Conservation (phyloP, 2,329 filamentous ascomycete genomes). For the Paecilomyces variotii region DNA sequence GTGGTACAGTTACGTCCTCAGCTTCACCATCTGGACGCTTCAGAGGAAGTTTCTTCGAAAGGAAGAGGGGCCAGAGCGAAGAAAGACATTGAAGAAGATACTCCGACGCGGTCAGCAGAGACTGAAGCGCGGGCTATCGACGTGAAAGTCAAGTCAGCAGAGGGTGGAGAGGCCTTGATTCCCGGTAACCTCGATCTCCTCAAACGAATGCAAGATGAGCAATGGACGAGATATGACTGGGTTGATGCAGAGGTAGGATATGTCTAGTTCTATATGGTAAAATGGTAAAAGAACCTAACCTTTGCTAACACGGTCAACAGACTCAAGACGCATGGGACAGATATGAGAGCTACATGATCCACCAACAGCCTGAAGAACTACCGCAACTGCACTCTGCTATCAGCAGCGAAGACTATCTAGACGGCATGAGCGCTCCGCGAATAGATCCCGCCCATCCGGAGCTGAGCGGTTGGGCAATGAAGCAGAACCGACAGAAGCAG, state of each 20-base stretch:
- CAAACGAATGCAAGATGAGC: slow-evolving; percentile 68
- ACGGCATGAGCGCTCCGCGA: slow-evolving; percentile 52
- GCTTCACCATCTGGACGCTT: slow-evolving; percentile 85
- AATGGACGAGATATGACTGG: slow-evolving; percentile 73
- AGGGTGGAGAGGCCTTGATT: slow-evolving; percentile 56
- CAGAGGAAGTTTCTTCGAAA: slow-evolving; percentile 53
- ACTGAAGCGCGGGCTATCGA: slow-evolving; percentile 68
- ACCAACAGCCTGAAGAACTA: slow-evolving; percentile 35
- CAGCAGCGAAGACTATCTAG: slow-evolving; percentile 52
- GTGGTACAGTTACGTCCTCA: slow-evolving; percentile 86
- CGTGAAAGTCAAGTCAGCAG: slow-evolving; percentile 73
- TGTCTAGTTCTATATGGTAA: background rate
- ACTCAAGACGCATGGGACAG: slow-evolving; percentile 64
- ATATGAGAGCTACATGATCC: slow-evolving; percentile 66
- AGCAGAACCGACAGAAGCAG: slow-evolving; percentile 32
- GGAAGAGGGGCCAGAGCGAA: slow-evolving; percentile 24
- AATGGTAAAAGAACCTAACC: background rate
- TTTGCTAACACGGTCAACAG: slow-evolving; percentile 20
- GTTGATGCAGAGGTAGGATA: slow-evolving; percentile 62
- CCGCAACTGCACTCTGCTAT: slow-evolving; percentile 48
- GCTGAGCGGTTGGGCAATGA: slow-evolving; percentile 38
- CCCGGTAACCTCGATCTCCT: slow-evolving; percentile 71
- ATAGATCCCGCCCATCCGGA: slow-evolving; percentile 37
- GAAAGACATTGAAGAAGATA: slow-evolving; percentile 37
- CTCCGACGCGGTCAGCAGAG: slow-evolving; percentile 30